phyloP scores from a whole-genome alignment of 148 eudicot species.

The Amaranthus hypochondriacus region DNA sequence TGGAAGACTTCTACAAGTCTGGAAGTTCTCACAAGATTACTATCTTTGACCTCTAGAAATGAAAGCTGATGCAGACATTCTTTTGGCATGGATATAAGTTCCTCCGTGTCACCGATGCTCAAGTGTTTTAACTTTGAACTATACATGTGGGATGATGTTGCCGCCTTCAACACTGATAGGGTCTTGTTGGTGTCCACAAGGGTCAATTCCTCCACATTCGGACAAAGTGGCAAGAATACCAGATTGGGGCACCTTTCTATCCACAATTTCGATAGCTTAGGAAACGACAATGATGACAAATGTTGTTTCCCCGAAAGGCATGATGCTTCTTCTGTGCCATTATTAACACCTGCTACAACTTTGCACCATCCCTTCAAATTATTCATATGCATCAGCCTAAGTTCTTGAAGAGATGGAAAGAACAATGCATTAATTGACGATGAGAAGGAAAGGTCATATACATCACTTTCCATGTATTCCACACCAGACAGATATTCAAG shows the following conservation, averaged over 20 bases:
- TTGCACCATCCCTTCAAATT: slow-evolving; percentile 33
- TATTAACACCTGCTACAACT: background rate
- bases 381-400: background rate
- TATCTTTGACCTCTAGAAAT: background rate
- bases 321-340: background rate
- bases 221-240: slow-evolving; percentile 10
- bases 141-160: background rate
- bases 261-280: background rate
- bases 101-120: background rate
- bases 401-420: slow-evolving; percentile 33
- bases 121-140: background rate
- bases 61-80: slow-evolving; percentile 6
- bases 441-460: background rate
- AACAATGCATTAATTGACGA: background rate
- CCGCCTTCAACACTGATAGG: slow-evolving; percentile 9
- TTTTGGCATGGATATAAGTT: background rate
- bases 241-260: slow-evolving; percentile 6
- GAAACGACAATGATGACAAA: slow-evolving; percentile 9
- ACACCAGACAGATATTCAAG: background rate
- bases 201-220: background rate
- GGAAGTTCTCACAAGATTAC: background rate
- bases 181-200: background rate
- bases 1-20: background rate
- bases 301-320: background rate
- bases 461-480: slow-evolving; percentile 14